Evolutionary conservation across 257 asterid species (phyloP), one percentile per base, ranked within the genome.

Genomic region (Solanum pimpinellifolium): DNA sequence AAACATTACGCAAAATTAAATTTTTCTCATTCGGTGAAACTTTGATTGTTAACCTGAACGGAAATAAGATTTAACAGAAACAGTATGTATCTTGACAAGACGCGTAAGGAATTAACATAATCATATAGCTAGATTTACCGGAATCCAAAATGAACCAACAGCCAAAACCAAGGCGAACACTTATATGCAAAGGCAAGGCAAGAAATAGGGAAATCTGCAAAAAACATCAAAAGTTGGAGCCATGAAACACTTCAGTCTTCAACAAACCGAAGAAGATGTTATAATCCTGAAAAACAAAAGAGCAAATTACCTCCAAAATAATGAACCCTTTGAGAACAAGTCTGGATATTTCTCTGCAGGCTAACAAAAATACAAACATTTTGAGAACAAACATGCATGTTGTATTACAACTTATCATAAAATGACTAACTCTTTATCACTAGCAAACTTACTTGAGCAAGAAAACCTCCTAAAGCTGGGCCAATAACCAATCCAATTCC

Each of bases 331-430:
- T 56, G 96, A 90, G 91, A 94, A 94, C 33, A 93, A 85, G 86
- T 89, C 80, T 4, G 98, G 98, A 89, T 93, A 94, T 92, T 96
- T 94, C 88, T 94, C 96, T 83, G 98, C 98, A 84, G 98, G 98
- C 98, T 94, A 85, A 31, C 49, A 41, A 85, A 77, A 84, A 86
- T 7, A 39, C 31, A 3, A 74, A 87, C 21, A 14, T 42, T 73
- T 70, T 86, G 8, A 86, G 11, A 35, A 59, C 56, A 33, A 25
- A n/a, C 27, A 31, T 11, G 65, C 1, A 44, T 14, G 15, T 78
- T n/a, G 84, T 8, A 35, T 15, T 42, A 44, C 14, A 76, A 56
- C 83, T 73, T 33, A 35, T 73, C 77, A 18, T 20, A 35, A 74
- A 39, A 23, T 39, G 82, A 74, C 56, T 5, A 39, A 75, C 52